Percentiles rank a stretch among this genome's conserved stretches.
Conservation (phyloP, 2,329 filamentous ascomycete species). For the Stagonosporopsis chrysanthemi region DNA sequence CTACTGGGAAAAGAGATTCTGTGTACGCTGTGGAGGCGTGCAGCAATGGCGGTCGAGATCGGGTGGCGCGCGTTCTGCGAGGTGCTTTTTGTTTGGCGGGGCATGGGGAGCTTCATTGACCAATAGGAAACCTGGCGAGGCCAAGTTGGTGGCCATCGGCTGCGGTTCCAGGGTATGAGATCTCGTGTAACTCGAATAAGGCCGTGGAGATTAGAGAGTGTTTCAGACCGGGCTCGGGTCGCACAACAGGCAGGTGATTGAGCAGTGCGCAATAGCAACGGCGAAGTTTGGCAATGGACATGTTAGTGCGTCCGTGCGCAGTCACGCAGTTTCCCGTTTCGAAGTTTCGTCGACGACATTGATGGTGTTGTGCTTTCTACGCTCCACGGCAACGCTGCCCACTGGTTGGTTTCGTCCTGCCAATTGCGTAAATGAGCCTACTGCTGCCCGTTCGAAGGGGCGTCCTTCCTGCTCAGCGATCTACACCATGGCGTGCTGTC, state of each 20-base stretch:
- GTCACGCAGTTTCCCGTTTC: conserved; percentile 19
- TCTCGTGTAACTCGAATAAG: conserved; percentile 23
- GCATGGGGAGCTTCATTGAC: conserved; percentile 10
- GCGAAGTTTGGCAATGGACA: neutral
- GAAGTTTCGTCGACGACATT: conserved; percentile 26
- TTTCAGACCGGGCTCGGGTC: conserved; percentile 28
- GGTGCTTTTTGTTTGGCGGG: conserved; percentile 26
- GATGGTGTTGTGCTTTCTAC: conserved; percentile 22
- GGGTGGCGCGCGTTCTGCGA: conserved; percentile 28
- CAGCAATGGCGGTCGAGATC: conserved; percentile 32
- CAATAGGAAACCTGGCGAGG: conserved; percentile 23
- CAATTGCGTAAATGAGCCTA: conserved; percentile 41
- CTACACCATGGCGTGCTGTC: conserved; percentile 25
- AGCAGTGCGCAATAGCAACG: conserved; percentile 5
- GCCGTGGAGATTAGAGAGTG: conserved; percentile 20
- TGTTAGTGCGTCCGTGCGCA: conserved; percentile 14
- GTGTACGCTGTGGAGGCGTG: conserved; percentile 21
- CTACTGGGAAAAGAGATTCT: conserved; percentile 22
- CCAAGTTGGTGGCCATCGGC: conserved; percentile 19
- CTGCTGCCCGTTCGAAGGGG: conserved; percentile 32
- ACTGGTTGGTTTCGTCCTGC: conserved; percentile 27
- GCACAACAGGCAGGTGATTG: conserved; percentile 10
- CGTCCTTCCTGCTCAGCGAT: conserved; percentile 30
- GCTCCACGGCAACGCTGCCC: conserved; percentile 25
- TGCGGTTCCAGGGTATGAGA: conserved; percentile 23